Base-by-base conservation (phyloP, 495 filamentous ascomycete genomes). In the Pseudevernia furfuracea region DNA sequence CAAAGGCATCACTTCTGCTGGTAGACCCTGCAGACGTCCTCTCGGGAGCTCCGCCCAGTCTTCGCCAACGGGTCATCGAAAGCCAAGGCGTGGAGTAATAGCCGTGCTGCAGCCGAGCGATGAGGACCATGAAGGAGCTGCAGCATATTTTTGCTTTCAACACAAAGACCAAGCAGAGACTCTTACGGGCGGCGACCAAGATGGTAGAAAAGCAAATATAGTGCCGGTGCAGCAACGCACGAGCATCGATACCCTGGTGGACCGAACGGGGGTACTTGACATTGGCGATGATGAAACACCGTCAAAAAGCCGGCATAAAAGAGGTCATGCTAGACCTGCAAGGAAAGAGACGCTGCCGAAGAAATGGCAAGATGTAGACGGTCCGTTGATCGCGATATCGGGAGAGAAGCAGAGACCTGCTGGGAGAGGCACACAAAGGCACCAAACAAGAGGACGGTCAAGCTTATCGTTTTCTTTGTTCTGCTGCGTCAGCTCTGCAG, bases 121-220 rank as follows among this genome's bases (percentile, higher is more conserved):
- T 68, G 74, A 71, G 46, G 64, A 76, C 59, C 71, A 74, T 56
- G 69, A 79, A 58, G 71, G 77, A 21, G 74, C 76, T 28, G 74
- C 81, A 14, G 81, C 81, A 37, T 85, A 82, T 61, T 98, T 90
- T 72, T 98, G 94, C 80, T 95, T 90, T 87, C 89, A 95, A 71
- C 94, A 98, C 75, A 90, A 90, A 68, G 90, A 95, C 65, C 94
- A 98, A 73, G 90, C 90, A 28, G 74, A 70, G 9, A 68, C 68
- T 25, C 57, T 77, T 7, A 63, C 70, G 34, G 19, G 28, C 4
- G 43, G 25, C 19, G 53, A 62, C 25, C 64, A 62, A 60, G 67
- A 53, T 66, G 49, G 63, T 32, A 34, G 58, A 66, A 60, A 61
- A 28, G 57, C 59, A 10, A 61, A 44, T 23, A 71, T 70, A 12